These are phyloP conservation scores for Hydnomerulius pinastri DNA, from an alignment of 768 basidiomycete genomes.

Conservation along the genomic window DNA sequence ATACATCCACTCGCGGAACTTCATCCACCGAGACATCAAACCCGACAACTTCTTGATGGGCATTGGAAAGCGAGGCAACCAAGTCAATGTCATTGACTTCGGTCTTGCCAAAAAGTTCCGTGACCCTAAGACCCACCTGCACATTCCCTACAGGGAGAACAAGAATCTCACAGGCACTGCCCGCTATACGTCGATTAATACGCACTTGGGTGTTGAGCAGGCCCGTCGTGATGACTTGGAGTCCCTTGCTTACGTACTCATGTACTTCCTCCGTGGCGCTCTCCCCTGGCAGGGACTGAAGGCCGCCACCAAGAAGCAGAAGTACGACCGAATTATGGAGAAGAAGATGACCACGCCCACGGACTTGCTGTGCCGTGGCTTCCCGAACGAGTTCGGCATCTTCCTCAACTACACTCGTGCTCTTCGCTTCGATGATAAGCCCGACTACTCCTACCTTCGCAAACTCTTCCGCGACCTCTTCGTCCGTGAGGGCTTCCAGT, in stretches of 20 bases:
- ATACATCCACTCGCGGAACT: slow-evolving; percentile 99
- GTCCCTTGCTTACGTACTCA: slow-evolving; percentile 97
- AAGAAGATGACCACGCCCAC: slow-evolving; percentile 99
- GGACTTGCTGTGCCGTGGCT: slow-evolving; percentile 96
- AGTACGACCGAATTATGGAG: slow-evolving; percentile 99
- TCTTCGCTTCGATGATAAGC: slow-evolving; percentile 99
- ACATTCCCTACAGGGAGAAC: slow-evolving; percentile 99
- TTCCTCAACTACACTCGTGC: slow-evolving; percentile 99
- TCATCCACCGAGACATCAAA: slow-evolving; percentile 97
- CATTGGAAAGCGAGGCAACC: slow-evolving; percentile 99
- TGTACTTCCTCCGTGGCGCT: slow-evolving; percentile 99
- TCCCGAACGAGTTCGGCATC: slow-evolving; percentile 99
- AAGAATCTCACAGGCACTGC: slow-evolving; percentile 99
- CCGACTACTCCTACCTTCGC: slow-evolving; percentile 98
- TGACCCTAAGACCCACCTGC: slow-evolving; percentile 98
- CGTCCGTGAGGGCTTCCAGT: slow-evolving; percentile 96
- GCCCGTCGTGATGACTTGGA: slow-evolving; percentile 97
- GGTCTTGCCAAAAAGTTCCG: slow-evolving; percentile 99
- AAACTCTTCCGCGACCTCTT: slow-evolving; percentile 99
- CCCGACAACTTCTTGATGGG: slow-evolving; percentile 99
- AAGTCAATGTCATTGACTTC: slow-evolving; percentile 98
- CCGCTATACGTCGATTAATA: slow-evolving; percentile 99
- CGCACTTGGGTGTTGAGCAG: slow-evolving; percentile 97
- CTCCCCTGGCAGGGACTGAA: slow-evolving; percentile 99
- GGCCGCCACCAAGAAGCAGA: slow-evolving; percentile 99